These are phyloP conservation scores for Rhynchosporium graminicola DNA, from an alignment of 2,329 filamentous ascomycete species.

Conservation along the genomic window DNA sequence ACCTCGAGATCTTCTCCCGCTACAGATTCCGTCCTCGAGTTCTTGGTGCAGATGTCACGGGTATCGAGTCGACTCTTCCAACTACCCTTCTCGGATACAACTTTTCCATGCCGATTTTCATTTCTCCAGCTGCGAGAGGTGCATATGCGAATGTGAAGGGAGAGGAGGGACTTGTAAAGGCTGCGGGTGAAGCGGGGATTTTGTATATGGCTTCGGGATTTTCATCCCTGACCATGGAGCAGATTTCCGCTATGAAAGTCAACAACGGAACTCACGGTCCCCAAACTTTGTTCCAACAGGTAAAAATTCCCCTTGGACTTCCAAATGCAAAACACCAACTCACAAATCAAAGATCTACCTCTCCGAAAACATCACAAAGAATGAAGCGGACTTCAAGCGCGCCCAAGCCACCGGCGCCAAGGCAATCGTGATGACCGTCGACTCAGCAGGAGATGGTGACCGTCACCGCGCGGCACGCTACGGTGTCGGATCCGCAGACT, in stretches of 20 bases:
- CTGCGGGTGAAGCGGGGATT: conserved; percentile 16
- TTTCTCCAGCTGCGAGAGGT: conserved; percentile 50
- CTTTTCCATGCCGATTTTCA: conserved; percentile 57
- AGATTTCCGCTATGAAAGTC: conserved; percentile 19
- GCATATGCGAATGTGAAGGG: conserved; percentile 48
- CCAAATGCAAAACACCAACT: neutral
- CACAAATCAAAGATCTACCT: conserved; percentile 19
- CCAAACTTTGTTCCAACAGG: conserved; percentile 33
- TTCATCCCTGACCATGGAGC: conserved; percentile 21
- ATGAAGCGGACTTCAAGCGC: conserved; percentile 24
- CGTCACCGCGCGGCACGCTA: conserved; percentile 28
- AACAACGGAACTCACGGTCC: conserved; percentile 11
- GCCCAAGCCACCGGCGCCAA: conserved; percentile 32
- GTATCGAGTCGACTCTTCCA: conserved; percentile 43
- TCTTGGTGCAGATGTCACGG: conserved; percentile 49
- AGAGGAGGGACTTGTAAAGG: conserved; percentile 53
- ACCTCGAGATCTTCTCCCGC: conserved; percentile 54
- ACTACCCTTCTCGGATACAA: conserved; percentile 55
- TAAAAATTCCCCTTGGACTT: neutral
- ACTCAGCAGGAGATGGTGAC: conserved; percentile 31
- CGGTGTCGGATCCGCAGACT: conserved; percentile 26
- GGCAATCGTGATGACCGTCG: conserved; percentile 35
- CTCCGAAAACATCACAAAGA: conserved; percentile 19
- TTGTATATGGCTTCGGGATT: conserved; percentile 23
- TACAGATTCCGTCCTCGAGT: conserved; percentile 51